Base-by-base conservation (phyloP, 306 rosid genomes). In the Phaseolus lunatus region DNA sequence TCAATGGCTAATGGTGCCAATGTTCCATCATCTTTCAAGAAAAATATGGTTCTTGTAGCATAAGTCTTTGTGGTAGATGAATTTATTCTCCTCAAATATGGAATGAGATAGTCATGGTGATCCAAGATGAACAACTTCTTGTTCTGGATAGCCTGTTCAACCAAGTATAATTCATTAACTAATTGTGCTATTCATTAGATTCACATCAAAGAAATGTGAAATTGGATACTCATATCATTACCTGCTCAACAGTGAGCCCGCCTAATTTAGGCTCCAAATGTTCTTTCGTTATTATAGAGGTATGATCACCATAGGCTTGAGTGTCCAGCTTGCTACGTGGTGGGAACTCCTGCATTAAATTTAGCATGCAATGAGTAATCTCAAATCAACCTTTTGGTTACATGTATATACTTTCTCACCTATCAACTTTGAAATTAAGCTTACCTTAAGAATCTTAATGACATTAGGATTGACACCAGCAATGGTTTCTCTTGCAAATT, bases 1-100 rank as follows among this genome's bases (percentile, higher is more conserved):
- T 91, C 96, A 24, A 91, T 87, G 26, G 81, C 96, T 49, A 92
- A 14, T 59, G 97, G 97, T 76, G 84, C 87, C 81, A 92, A 85
- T 70, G 92, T 90, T 26, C 93, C 92, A 83, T 92, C 89, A 13
- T 77, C 72, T 82, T 89, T 78, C 78, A 89, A 84, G 83, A 83
- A 86, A 41, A 90, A 82, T 9, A 92, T 19, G 12, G 96, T 86
- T 63, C 97, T 88, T 15, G 85, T 87, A 4, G 91, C 93, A 45
- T 88, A 90, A 23, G 83, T 80, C 85, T 86, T 90, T 22, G 86
- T 71, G 54, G 79, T 33, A 6, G 82, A 81, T 23, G 27, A 12
- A 81, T 91, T 91, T 54, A 91, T 91, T 62, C 74, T 66, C 63
- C 84, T 85, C 84, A 91, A 43, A 81, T 85, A 88, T 13, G 91